Evolutionary conservation across 768 basidiomycete genomes (phyloP).

Genomic region (Lentinula raphanica): DNA sequence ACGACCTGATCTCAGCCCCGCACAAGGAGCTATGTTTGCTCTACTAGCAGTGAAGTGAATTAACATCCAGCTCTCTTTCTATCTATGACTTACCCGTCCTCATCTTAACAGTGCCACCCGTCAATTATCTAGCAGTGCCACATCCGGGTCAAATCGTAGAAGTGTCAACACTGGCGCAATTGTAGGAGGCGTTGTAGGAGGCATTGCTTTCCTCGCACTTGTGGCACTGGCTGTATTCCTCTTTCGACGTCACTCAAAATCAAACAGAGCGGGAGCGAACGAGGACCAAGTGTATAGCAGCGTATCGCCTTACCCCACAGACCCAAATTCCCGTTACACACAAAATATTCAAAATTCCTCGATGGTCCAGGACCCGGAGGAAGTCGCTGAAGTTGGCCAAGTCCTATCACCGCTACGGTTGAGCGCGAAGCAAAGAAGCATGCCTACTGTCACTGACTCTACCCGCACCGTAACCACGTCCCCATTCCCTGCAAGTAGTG

Average conservation of each 20-base stretch:
- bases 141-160: background rate
- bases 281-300: too few species aligned
- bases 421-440: background rate
- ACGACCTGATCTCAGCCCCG: background rate
- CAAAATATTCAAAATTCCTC: background rate
- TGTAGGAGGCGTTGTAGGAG: constrained; percentile 12
- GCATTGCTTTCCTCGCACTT: constrained; percentile 1
- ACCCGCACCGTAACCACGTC: background rate
- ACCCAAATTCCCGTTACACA: background rate
- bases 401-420: background rate
- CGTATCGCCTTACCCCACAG: too few species aligned
- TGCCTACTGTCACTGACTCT: too few species aligned
- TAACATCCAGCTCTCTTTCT: background rate
- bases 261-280: too few species aligned
- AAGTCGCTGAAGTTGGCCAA: background rate
- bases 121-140: background rate
- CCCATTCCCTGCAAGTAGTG: too few species aligned
- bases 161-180: constrained; percentile 8
- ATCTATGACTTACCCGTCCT: background rate
- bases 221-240: constrained; percentile 7
- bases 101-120: constrained; percentile 3
- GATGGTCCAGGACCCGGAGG: background rate
- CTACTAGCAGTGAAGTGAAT: constrained; percentile 16
- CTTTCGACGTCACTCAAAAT: too few species aligned
- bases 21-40: constrained; percentile 7